Percentiles rank a stretch among this genome's conserved stretches.
Evolutionary conservation across 371 early-diverging fungal species (phyloP).

Genomic region (Haplosporangium sp.): DNA sequence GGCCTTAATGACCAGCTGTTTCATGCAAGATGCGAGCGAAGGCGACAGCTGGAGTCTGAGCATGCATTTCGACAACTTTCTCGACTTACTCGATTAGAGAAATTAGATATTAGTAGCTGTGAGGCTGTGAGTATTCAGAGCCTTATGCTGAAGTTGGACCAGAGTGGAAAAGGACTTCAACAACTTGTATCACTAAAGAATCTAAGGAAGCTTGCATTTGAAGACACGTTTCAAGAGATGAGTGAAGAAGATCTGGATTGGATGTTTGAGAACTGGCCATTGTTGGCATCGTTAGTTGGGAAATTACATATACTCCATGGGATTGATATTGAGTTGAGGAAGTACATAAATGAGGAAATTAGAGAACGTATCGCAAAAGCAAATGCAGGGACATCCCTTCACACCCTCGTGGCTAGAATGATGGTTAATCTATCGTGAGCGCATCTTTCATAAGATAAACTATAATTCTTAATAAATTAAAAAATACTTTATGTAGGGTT

Average conservation of each 20-base stretch:
- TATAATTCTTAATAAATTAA: too few species aligned
- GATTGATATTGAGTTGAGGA: too few species aligned
- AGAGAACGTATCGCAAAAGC: too few species aligned
- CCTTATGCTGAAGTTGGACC: not conserved
- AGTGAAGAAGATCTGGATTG: not conserved
- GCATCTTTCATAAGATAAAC: too few species aligned
- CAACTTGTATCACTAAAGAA: not conserved
- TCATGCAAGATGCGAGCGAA: not conserved
- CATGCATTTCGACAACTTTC: not conserved
- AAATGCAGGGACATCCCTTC: too few species aligned
- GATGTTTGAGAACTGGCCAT: too few species aligned
- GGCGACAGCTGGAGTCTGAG: not conserved
- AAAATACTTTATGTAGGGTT: too few species aligned
- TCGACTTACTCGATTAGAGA: not conserved
- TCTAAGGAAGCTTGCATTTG: not conserved
- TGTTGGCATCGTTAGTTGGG: too few species aligned
- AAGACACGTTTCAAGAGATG: not conserved
- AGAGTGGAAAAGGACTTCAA: not conserved
- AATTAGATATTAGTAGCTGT: not conserved
- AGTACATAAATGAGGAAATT: too few species aligned
- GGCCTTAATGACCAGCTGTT: not conserved
- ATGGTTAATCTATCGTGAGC: too few species aligned
- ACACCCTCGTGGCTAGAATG: too few species aligned
- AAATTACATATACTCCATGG: too few species aligned
- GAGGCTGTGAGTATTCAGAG: not conserved